Percentiles rank a stretch among this genome's conserved stretches.
phyloP scores from a whole-genome alignment of 139 green algal species.

The Parachlorella kessleri region DNA sequence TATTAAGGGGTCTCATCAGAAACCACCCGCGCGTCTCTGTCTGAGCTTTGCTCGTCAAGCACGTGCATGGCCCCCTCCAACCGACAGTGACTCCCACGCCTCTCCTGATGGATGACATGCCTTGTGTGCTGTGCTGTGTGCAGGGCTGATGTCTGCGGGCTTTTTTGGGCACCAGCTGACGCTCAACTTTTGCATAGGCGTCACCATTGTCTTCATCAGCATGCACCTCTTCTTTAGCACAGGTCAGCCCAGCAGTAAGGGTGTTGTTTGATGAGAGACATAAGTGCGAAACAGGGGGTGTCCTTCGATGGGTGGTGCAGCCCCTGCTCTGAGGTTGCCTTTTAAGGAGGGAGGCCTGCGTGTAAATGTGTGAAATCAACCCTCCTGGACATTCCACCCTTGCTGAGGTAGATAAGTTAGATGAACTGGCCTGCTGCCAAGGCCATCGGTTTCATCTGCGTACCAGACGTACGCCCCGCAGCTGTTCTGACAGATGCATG shows the following conservation, averaged over 20 bases:
- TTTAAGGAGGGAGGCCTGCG: no score
- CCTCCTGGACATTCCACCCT: no score
- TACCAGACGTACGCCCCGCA: no score
- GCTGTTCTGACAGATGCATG: no score
- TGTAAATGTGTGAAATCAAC: no score
- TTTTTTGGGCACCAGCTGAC: constrained; percentile 93
- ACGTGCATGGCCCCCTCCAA: neutral
- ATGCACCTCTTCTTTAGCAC: constrained; percentile 93
- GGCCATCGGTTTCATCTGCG: neutral
- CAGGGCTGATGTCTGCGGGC: constrained; percentile 75
- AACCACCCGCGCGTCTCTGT: neutral
- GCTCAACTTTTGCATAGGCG: constrained; percentile 93
- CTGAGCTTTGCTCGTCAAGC: neutral
- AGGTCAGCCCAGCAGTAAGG: constrained; percentile 14
- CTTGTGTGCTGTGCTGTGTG: neutral
- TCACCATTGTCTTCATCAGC: constrained; percentile 97
- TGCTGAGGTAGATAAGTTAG: neutral
- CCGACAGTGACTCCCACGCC: neutral
- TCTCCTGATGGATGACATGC: neutral
- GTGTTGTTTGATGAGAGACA: neutral
- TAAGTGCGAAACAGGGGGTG: neutral
- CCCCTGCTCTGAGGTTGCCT: no score
- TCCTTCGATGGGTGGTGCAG: neutral
- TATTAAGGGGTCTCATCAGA: neutral
- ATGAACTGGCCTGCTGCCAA: neutral